Base-by-base conservation (phyloP, 495 filamentous ascomycete genomes). In the Letharia columbiana region DNA sequence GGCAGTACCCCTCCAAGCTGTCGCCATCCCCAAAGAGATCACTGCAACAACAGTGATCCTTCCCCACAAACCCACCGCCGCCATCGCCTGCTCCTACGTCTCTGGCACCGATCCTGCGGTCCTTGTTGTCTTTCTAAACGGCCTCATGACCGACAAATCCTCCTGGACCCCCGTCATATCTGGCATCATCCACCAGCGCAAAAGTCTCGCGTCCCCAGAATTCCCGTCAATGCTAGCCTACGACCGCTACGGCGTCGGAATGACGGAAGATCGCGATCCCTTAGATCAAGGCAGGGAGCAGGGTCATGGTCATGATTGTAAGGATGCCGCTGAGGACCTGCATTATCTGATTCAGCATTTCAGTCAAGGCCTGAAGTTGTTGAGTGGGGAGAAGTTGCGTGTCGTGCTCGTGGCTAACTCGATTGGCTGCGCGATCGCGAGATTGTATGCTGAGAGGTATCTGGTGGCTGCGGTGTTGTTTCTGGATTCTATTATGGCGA, bases 221-320 rank as follows among this genome's bases (percentile, higher is more conserved):
- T 72, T 71, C 31, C 82, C 84, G 12, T 72, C 79, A 11, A 75
- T 87, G 39, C 78, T 89, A 5, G 79, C 79, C 57, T 88, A 87
- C 69, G 86, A 89, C 74, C 84, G 86, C 49, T 87, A 79, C 69
- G 85, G 86, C 40, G 85, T 88, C 71, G 86, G 85, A 7, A 69
- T 78, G 59, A 84, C 83, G 3, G 75, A 71, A 23, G 79, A 81
- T 61, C 76, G 73, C 4, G 84, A 88, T 71, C 85, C 86, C 0
- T 57, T 73, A 8, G 83, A 87, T 62, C 68, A 71, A 10, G 73
- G 71, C 13, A 72, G 66, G 35, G 76, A 78, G 49, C 74, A 74
- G 10, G 75, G 77, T 23, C 78, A 83, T 72, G 82, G 79, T 28
- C 86, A 88, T 71, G 81, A 85, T 66, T 75, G 78, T 33, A 64